Base-by-base conservation (phyloP, 306 rosid species). In the Cicer cuneatum region DNA sequence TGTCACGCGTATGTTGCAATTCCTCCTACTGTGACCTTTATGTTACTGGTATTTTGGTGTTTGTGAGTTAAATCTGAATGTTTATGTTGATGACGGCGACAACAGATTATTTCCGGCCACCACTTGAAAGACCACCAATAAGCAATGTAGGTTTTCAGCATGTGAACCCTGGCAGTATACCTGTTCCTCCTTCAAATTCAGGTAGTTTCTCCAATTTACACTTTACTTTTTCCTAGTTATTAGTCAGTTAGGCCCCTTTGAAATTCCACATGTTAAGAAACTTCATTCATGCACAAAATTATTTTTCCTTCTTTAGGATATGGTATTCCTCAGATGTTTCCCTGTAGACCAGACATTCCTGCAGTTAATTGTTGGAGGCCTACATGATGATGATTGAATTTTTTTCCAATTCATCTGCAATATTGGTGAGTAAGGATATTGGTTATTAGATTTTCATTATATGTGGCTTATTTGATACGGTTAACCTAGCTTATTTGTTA, bases 291-390 rank as follows among this genome's bases (percentile, higher is more conserved):
- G 56, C 46, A 11, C 54, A 45, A 10, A 16, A 7, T 71, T 43
- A 39, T 43, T 35, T 51, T 61, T 80, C 57, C 43, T 70, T 79
- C 39, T 75, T 61, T 92, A 95, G 98, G 99, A 79, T 91, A 86
- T 57, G 76, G 84, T 78, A 85, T 85, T 75, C 76, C 96, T 64
- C 98, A 87, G 84, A 90, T 92, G 82, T 84, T 92, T 70, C 90
- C 98, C 5, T 85, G 87, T 81, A 87, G 96, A 64, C 93, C 96
- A 57, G 98, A 94, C 74, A 66, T 87, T 69, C 76, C 97, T 57
- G 73, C 96, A 45, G 85, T 84, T 60, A 90, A 88, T 81, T 83
- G 98, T 85, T 95, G 99, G 99, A 88, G 98, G 79, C 98, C 97
- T 58, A 86, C 88, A 54, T 95, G 90, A 87, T 51, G 71, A 29